A percentile compares a stretch with the other conserved stretches of the same genome.
phyloP scores from a whole-genome alignment of 2,329 filamentous ascomycete genomes.

The Septoria linicola region DNA sequence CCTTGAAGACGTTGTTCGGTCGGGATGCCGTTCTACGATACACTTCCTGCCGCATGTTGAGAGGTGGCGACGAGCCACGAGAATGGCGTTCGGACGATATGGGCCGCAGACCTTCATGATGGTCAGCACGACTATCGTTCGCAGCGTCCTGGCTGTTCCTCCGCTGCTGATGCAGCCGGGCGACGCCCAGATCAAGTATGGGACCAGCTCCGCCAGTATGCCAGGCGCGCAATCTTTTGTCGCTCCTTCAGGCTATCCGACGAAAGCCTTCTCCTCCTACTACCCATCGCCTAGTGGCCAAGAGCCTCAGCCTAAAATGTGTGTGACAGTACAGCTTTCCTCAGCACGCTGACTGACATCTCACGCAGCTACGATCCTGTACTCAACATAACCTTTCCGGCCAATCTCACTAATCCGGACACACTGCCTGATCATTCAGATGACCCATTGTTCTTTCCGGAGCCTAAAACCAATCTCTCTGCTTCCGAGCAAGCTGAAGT shows the following conservation, averaged over 20 bases:
- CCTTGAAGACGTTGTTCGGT: neutral
- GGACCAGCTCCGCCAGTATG: conserved; percentile 4
- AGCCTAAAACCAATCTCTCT: conserved; percentile 48
- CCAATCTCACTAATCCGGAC: conserved; percentile 56
- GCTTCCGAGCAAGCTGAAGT: conserved; percentile 43
- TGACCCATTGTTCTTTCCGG: conserved; percentile 54
- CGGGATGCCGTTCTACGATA: neutral
- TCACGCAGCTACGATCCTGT: conserved; percentile 48
- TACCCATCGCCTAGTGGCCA: conserved; percentile 48
- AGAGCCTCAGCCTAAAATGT: conserved; percentile 54
- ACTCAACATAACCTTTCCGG: conserved; percentile 54
- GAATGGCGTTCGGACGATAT: too few relatives aligned
- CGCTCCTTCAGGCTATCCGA: conserved; percentile 52
- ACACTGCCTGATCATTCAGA: conserved; percentile 50
- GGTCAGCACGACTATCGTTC: conserved; percentile 13
- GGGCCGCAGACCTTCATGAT: too few relatives aligned
- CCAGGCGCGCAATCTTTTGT: conserved; percentile 36
- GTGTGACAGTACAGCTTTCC: neutral
- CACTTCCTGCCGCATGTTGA: too few relatives aligned
- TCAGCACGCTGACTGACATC: neutral
- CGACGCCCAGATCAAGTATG: conserved; percentile 18
- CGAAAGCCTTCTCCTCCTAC: conserved; percentile 53
- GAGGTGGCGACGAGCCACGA: conserved; percentile 12
- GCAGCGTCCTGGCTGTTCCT: conserved; percentile 14
- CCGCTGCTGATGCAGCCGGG: conserved; percentile 21